These are phyloP conservation scores for Solanum ahanhuiri DNA, from an alignment of 257 asterid species.

Conservation along the genomic window DNA sequence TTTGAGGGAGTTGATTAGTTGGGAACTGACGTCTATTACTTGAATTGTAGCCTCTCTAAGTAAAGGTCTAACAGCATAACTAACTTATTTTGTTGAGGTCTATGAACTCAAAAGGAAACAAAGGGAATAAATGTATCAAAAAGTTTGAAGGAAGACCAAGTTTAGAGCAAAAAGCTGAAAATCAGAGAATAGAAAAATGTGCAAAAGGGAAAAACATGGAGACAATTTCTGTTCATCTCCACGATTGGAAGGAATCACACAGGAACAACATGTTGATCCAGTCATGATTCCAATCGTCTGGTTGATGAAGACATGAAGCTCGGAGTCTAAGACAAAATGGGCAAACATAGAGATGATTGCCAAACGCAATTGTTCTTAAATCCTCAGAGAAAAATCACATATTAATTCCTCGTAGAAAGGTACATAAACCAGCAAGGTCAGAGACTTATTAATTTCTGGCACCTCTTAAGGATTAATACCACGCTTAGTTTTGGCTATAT, in stretches of 20 bases:
- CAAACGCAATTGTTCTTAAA: not conserved
- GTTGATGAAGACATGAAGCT: not conserved
- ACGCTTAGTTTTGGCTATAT: not conserved
- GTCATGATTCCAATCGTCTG: not conserved
- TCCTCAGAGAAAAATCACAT: not conserved
- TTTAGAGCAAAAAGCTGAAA: not conserved
- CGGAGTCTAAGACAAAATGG: not conserved
- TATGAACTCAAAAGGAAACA: not conserved
- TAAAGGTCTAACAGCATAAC: not conserved
- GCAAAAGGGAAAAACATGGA: not conserved
- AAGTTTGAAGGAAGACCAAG: not conserved
- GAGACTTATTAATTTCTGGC: not conserved
- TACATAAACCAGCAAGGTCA: not conserved
- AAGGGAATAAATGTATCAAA: not conserved
- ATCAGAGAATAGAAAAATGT: not conserved
- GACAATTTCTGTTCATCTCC: not conserved
- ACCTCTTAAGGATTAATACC: not conserved
- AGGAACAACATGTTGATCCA: not conserved
- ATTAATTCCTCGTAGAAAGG: not conserved
- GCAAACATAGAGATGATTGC: not conserved
- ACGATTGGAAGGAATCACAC: not conserved
- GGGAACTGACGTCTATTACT: not conserved
- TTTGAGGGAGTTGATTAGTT: not conserved
- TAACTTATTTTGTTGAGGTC: not conserved
- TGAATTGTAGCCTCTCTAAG: not conserved